These are phyloP conservation scores for Penicillium flavigenum DNA, from an alignment of 495 filamentous ascomycete species.

Conservation along the genomic window DNA sequence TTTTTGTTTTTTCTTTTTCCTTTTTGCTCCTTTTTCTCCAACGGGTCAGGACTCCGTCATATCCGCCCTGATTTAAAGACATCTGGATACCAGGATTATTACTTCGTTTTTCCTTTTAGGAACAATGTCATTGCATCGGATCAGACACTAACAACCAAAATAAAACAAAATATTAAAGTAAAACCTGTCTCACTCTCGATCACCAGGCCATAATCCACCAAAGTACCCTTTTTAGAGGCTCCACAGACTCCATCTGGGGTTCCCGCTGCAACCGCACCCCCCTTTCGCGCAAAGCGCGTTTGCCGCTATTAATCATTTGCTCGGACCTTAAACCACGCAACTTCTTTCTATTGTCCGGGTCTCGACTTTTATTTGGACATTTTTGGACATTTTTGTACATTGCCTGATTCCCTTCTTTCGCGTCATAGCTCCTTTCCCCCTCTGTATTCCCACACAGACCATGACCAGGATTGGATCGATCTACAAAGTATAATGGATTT, in stretches of 20 bases:
- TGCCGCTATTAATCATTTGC: conserved; percentile 33
- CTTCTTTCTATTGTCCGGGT: neutral
- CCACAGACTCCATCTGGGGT: conserved; percentile 34
- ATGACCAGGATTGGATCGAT: conserved; percentile 7
- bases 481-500: conserved; percentile 5
- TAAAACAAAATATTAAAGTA: neutral
- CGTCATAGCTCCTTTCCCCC: conserved; percentile 3
- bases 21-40: neutral
- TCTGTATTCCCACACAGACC: conserved; percentile 5
- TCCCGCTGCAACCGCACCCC: conserved; percentile 42
- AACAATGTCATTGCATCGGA: neutral
- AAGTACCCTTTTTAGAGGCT: conserved; percentile 15
- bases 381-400: neutral
- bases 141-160: neutral
- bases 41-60: conserved; percentile 16
- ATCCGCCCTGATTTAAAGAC: conserved; percentile 12
- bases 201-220: conserved; percentile 18
- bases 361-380: neutral
- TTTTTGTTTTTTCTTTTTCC: neutral
- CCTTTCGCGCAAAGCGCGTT: conserved; percentile 46
- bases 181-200: conserved; percentile 15
- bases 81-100: neutral
- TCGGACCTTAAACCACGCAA: neutral
- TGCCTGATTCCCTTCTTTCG: neutral
- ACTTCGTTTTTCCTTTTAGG: neutral